phyloP scores from a whole-genome alignment of 2,329 filamentous ascomycete species.

The Metarhizium rileyi region DNA sequence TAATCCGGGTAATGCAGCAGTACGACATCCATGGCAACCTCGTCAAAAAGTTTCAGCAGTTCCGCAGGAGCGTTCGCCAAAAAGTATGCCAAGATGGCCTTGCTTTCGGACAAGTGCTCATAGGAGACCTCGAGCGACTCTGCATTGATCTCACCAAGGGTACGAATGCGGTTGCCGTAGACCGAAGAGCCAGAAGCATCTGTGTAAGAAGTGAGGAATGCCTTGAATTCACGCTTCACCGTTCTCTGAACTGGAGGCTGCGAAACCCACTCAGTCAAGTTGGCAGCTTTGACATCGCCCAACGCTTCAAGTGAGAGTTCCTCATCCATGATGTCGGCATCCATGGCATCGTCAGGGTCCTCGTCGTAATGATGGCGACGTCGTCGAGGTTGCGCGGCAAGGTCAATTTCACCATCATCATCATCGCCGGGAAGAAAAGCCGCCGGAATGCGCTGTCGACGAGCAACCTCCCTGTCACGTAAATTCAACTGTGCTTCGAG shows the following conservation, averaged over 20 bases:
- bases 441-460: slow-evolving; percentile 56
- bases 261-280: slow-evolving; percentile 89
- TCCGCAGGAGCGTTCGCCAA: slow-evolving; percentile 92
- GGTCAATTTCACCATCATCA: slow-evolving; percentile 73
- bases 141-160: slow-evolving; percentile 92
- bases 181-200: slow-evolving; percentile 84
- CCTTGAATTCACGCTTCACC: slow-evolving; percentile 93
- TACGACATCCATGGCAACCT: slow-evolving; percentile 93
- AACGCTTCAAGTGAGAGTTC: slow-evolving; percentile 87
- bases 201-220: slow-evolving; percentile 91
- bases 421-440: slow-evolving; percentile 75
- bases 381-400: slow-evolving; percentile 76
- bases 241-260: slow-evolving; percentile 83
- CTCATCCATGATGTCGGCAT: slow-evolving; percentile 88
- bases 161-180: slow-evolving; percentile 88
- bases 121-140: slow-evolving; percentile 96
- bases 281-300: slow-evolving; percentile 86
- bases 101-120: slow-evolving; percentile 79
- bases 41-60: slow-evolving; percentile 90
- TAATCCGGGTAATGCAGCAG: slow-evolving; percentile 96
- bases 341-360: slow-evolving; percentile 85
- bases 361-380: slow-evolving; percentile 89
- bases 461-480: slow-evolving; percentile 62
- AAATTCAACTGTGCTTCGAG: slow-evolving; percentile 66
- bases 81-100: slow-evolving; percentile 92